Evolutionary conservation across 306 rosid species (phyloP).

Genomic region (Macrotyloma uniflorum): DNA sequence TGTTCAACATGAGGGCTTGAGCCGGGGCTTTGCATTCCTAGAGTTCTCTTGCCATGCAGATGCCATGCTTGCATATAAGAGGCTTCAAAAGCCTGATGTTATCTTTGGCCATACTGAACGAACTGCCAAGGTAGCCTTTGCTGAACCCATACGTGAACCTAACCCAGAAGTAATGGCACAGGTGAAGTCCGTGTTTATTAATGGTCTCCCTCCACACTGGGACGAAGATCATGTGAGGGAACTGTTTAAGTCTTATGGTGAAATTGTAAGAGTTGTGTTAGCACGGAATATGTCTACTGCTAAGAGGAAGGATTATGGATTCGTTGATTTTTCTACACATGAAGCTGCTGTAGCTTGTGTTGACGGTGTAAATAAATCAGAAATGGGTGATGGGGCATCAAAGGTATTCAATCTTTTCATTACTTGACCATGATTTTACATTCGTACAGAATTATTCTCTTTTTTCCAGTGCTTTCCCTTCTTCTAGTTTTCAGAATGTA

Average conservation of each 20-base stretch:
- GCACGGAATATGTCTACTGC: slow-evolving; percentile 74
- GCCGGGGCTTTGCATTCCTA: slow-evolving; percentile 82
- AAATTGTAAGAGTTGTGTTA: slow-evolving; percentile 61
- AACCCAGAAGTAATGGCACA: slow-evolving; percentile 79
- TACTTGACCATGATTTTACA: slow-evolving; percentile 15
- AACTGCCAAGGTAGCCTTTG: slow-evolving; percentile 88
- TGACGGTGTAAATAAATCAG: slow-evolving; percentile 60
- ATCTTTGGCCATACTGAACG: slow-evolving; percentile 85
- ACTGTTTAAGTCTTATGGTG: slow-evolving; percentile 63
- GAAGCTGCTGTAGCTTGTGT: slow-evolving; percentile 77
- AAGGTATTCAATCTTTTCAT: slow-evolving; percentile 55
- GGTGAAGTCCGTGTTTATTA: slow-evolving; percentile 81
- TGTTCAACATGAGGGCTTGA: slow-evolving; percentile 66
- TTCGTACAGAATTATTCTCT: neutral
- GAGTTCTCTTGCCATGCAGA: slow-evolving; percentile 75
- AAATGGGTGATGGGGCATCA: slow-evolving; percentile 56
- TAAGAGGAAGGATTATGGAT: slow-evolving; percentile 85
- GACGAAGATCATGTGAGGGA: slow-evolving; percentile 63
- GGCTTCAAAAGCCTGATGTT: slow-evolving; percentile 86
- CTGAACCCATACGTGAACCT: slow-evolving; percentile 75
- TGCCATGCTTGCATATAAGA: slow-evolving; percentile 85
- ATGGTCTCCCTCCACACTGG: slow-evolving; percentile 80
- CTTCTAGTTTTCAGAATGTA: neutral
- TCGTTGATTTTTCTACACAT: slow-evolving; percentile 81
- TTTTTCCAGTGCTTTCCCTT: slow-evolving; percentile 3